Base-by-base conservation (phyloP, 805 yeast genomes). In the Candida taoyuanica region DNA sequence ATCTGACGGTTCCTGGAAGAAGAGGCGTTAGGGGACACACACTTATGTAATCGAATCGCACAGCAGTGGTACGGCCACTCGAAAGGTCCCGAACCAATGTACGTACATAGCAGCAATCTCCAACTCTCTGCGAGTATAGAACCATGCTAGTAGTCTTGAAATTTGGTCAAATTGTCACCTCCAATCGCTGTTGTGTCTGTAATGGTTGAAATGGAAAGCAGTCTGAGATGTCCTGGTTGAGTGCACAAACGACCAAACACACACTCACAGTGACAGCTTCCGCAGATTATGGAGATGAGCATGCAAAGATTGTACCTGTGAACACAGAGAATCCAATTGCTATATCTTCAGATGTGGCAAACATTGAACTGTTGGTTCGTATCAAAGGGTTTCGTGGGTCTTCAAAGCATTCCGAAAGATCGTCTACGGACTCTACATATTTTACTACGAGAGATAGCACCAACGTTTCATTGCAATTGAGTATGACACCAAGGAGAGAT, bases 381-480 rank as follows among this genome's bases (percentile, higher is more conserved):
- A 68, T 76, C 35, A 65, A 64, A 46, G 65, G 71, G 48, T 76
- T 70, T 46, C 65, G 66, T 37, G 77, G 78, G 2, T 56, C 73
- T 12, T 40, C 47, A 16, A 52, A 56, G 13, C 75, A 71, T 44
- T 37, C 44, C 14, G 39, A 47, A 17, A 61, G 63, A 42, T 61
- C 70, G 7, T 18, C 34, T 8, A 19, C 16, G 2, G 24, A 17
- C 3, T 45, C 50, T 2, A 25, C 40, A 9, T 53, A 53, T 24
- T 51, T 53, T 27, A 25, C 29, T 37, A 56, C 64, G 34, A 44
- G 48, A 6, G 25, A 33, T 8, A 47, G 52, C n/a, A 48, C 47
- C 39, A 57, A 59, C 33, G 50, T 42, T 40, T 64, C 72, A 24
- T 52, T 71, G 36, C 64, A 64, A 50, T 49, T 70, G 41, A 34